Conservation (phyloP, 1,284 basidiomycete species). For the Pyrrhoderma noxium region DNA sequence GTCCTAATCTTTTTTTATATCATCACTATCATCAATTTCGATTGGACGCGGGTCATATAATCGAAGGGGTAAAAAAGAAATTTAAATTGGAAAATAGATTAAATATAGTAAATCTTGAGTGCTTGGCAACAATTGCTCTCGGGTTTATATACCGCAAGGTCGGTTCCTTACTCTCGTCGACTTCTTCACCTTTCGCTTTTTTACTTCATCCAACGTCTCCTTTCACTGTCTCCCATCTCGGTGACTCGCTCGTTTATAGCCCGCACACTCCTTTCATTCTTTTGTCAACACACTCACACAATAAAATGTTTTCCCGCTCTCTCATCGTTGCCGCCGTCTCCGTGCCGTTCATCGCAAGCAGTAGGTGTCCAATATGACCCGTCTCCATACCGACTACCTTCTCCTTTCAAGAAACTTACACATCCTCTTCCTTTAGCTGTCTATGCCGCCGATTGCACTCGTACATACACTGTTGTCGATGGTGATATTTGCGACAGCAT, state of each 20-base stretch:
- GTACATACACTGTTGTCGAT: constrained; percentile 49
- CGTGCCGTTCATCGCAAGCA: constrained; percentile 12
- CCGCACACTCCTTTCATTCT: constrained; percentile 4
- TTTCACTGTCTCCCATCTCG: neutral
- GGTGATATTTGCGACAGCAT: constrained; percentile 67
- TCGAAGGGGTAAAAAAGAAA: no score
- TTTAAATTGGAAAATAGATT: no score
- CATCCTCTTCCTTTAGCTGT: constrained; percentile 4
- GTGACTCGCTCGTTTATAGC: constrained; percentile 11
- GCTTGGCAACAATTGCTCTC: no score
- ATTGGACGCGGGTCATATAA: no score
- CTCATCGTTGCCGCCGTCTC: constrained; percentile 11
- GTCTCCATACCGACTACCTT: no score
- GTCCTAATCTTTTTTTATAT: no score
- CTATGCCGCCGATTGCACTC: constrained; percentile 25
- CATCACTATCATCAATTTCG: no score
- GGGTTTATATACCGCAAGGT: no score
- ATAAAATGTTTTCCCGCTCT: constrained; percentile 14
- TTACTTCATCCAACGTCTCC: no score
- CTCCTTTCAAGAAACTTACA: neutral
- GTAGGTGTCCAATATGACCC: no score
- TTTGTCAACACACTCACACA: constrained; percentile 3
- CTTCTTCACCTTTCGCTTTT: neutral
- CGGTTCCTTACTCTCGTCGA: no score
- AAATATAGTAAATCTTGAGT: no score